A percentile compares a stretch with the other conserved stretches of the same genome.
Conservation (phyloP, 768 basidiomycete species). For the Leccinum disarticulatum region DNA sequence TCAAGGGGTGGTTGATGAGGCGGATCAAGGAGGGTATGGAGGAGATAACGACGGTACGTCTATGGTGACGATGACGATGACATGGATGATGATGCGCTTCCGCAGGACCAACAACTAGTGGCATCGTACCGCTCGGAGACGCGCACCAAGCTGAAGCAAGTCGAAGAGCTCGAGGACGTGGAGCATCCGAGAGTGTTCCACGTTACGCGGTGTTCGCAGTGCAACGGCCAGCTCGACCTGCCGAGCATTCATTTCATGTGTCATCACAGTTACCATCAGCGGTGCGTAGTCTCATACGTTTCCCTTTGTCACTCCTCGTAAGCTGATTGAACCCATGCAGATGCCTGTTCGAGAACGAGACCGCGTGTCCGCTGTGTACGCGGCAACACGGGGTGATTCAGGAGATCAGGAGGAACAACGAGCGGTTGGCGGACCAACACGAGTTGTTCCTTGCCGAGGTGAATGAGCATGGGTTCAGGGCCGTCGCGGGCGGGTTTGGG, state of each 20-base stretch:
- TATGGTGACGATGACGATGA: not conserved
- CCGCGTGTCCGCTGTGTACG: conserved; percentile 88
- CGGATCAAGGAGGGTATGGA: conserved; percentile 71
- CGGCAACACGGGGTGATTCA: conserved; percentile 85
- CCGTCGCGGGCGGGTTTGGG: conserved; percentile 69
- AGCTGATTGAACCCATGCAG: conserved; percentile 38
- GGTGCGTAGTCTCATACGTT: conserved; percentile 43
- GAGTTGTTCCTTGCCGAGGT: conserved; percentile 79
- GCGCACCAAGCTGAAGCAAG: conserved; percentile 72
- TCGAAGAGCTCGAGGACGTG: conserved; percentile 76
- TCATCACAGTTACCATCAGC: conserved; percentile 93
- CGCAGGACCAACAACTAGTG: conserved; percentile 84
- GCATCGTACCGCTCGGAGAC: conserved; percentile 90
- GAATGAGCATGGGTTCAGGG: conserved; percentile 65
- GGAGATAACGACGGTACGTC: conserved; percentile 78
- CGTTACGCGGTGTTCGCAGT: conserved; percentile 89
- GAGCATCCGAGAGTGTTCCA: conserved; percentile 87
- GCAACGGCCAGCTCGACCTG: conserved; percentile 86
- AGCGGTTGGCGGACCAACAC: conserved; percentile 77
- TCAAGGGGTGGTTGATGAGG: conserved; percentile 87
- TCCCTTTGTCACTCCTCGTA: not conserved
- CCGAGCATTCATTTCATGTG: conserved; percentile 98
- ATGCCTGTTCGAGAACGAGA: conserved; percentile 85
- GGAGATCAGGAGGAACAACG: conserved; percentile 87
- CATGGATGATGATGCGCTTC: not conserved